Evolutionary conservation across 257 asterid species (phyloP).

Genomic region (Striga asiatica): DNA sequence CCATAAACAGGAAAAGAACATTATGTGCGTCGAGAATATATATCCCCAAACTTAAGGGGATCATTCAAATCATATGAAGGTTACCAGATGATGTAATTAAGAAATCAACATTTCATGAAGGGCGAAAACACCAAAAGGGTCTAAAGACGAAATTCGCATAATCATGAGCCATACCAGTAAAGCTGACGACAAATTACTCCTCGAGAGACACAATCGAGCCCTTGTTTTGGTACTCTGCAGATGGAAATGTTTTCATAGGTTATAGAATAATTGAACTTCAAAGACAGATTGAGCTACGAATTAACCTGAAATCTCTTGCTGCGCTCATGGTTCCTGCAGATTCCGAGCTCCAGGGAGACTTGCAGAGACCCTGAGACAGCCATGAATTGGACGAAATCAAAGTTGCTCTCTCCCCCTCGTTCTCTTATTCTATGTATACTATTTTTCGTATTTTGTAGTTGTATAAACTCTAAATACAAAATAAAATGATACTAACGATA

Average conservation of each 20-base stretch:
- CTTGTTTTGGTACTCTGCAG: conserved; percentile 38
- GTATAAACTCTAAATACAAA: no score
- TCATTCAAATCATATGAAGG: background rate
- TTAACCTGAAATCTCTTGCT: conserved; percentile 31
- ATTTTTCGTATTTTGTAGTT: no score
- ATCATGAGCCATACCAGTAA: conserved; percentile 33
- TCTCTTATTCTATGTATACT: no score
- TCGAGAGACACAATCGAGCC: conserved; percentile 23
- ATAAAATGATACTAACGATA: no score
- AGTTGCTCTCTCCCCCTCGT: conserved; percentile 6
- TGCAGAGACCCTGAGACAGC: conserved; percentile 64
- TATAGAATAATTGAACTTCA: background rate
- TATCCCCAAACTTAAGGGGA: background rate
- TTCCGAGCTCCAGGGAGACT: conserved; percentile 47
- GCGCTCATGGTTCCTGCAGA: conserved; percentile 44
- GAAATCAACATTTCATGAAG: background rate
- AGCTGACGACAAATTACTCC: conserved; percentile 32
- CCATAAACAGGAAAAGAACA: background rate
- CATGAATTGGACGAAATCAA: conserved; percentile 30
- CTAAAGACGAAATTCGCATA: background rate
- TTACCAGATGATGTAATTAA: conserved; percentile 1
- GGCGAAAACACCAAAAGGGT: background rate
- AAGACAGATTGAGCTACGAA: background rate
- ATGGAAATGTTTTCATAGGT: conserved; percentile 11
- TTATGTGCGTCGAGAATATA: background rate